phyloP scores from a whole-genome alignment of 2,329 filamentous ascomycete genomes.

The Rhynchosporium graminicola region DNA sequence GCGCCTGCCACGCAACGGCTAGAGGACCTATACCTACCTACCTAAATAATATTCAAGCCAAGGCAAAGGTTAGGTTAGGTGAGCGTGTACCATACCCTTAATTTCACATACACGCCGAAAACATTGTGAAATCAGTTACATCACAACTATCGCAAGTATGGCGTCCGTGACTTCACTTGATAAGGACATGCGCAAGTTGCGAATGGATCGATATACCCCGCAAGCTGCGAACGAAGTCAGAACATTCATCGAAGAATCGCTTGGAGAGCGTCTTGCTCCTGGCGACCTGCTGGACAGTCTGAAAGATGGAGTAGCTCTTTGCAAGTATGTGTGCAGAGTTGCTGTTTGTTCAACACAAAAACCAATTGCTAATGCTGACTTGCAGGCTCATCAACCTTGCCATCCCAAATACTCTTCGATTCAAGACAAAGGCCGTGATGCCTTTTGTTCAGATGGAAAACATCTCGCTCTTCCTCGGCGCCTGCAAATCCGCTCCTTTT shows the following conservation, averaged over 20 bases:
- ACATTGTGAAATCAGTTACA: constrained; percentile 12
- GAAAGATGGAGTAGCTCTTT: constrained; percentile 89
- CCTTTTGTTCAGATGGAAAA: constrained; percentile 99
- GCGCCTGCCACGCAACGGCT: constrained; percentile 19
- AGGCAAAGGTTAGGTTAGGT: background rate
- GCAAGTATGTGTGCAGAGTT: constrained; percentile 67
- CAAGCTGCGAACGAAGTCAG: constrained; percentile 83
- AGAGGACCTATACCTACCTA: too few relatives aligned
- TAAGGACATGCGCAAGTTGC: constrained; percentile 91
- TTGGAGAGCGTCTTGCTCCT: constrained; percentile 71
- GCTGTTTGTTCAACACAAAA: constrained; percentile 1
- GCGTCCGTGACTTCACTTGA: constrained; percentile 92
- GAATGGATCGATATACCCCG: constrained; percentile 90
- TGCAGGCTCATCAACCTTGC: constrained; percentile 75
- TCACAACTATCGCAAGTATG: constrained; percentile 54
- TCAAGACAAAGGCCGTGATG: constrained; percentile 83
- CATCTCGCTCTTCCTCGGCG: constrained; percentile 90
- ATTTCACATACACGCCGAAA: background rate
- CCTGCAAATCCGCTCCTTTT: constrained; percentile 81
- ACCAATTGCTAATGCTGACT: constrained; percentile 19
- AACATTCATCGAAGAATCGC: constrained; percentile 78
- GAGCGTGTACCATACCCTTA: background rate
- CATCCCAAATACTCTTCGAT: constrained; percentile 76
- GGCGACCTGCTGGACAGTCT: constrained; percentile 81
- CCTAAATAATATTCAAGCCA: background rate